Evolutionary conservation across 805 yeast genomes (phyloP), one percentile per base, ranked within the genome.

Genomic region (Metschnikowia cerradonensis): DNA sequence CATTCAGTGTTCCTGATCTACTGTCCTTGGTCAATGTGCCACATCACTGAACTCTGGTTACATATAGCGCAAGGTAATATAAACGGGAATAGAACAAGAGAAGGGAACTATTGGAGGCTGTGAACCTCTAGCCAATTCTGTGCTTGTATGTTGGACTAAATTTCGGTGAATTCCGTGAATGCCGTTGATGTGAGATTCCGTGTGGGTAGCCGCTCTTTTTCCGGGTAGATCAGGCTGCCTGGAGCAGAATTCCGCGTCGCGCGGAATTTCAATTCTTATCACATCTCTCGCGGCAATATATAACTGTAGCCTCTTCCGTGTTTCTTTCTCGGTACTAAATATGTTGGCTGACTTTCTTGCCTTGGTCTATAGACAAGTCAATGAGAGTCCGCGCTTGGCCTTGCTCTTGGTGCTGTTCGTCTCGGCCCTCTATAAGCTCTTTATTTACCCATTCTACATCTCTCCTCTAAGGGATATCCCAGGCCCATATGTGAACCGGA

Each of bases 401-500:
- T 38, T 54, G 19, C 26, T 34, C 8, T 37, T 31, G 32, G 42
- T 54, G 32, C 11, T 36, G 10, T 32, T 36, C 14, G 34, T 37
- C 67, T 81, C 31, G 39, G 50, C 42, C 60, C 47, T 49, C 32
- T 77, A 75, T 59, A 49, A 63, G 31, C 60, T 73, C 37, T 37
- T 76, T 3, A 41, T 81, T 1, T 71, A 73, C 49, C 86, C 86
- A 2, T 65, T 81, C 30, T 66, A 60, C 39, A 49, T 79, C 3
- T 79, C 79, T 31, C 83, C 86, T 6, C 60, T 83, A 6, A 62
- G 76, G 31, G 51, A 64, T 15, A 59, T 84, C 3, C 89, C 88
- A 0, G 89, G 88, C 0, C 89, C 89, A 0, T 68, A 67, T 45
- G 53, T 76, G 11, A 75, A 81, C 58, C 71, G 83, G 23, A 53